Evolutionary conservation across 345 rosid species (phyloP), one percentile per base, ranked within the genome.

Genomic region (Passiflora organensis): DNA sequence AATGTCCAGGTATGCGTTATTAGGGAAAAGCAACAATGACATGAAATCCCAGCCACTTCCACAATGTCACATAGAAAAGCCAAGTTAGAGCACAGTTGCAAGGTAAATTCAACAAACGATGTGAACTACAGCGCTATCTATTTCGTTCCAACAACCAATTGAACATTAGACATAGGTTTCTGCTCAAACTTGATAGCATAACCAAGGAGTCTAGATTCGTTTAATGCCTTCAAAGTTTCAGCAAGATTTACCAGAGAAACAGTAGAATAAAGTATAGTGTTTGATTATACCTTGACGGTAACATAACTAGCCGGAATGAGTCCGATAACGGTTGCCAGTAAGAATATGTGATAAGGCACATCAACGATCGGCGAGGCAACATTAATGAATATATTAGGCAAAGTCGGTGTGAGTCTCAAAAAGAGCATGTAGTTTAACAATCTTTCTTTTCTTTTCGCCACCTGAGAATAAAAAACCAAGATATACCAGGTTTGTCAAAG

Each of bases 361-460:
- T 88, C 79, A 25, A 91, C 96, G 50, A 81, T 91, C 0, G 96
- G 98, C 32, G 98, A 86, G 62, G 98, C 96, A 59, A 88, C 83
- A 55, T 91, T 91, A 22, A 91, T 88, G 63, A 91, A 91, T 21
- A 95, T 85, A 55, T 88, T 88, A 15, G 98, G 98, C 66, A 88
- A 70, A 53, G 96, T 84, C 37, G 98, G 98, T 59, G 96, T 91
- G 37, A 88, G 68, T 67, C 96, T 84, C 49, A 91, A 72, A 82
- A 91, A 91, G 15, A 88, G 75, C 96, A 88, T 91, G 67, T 86
- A 88, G 57, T 88, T 88, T 76, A 91, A 58, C 50, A 91, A 73
- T 28, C 84, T 21, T 32, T 76, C 75, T 70, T 73, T 88, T 64
- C 95, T 82, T 62, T 74, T 80, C 9, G 95, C 85, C 48, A 91